Evolutionary conservation across 805 yeast genomes (phyloP).

Genomic region (Phaffomyces antillensis): DNA sequence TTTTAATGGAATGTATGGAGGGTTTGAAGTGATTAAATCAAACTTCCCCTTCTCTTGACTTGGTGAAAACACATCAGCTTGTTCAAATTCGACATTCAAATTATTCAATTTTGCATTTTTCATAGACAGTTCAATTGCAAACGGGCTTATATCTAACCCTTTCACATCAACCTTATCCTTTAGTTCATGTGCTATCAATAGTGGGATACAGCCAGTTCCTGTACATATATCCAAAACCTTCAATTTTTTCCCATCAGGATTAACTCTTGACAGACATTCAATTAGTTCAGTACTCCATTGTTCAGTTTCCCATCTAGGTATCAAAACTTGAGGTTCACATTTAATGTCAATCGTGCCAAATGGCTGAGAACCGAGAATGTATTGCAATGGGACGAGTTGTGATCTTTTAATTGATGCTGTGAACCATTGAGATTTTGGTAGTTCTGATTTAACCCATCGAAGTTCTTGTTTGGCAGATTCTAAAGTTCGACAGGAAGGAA

Average conservation of each 20-base stretch:
- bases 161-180: conserved; percentile 52
- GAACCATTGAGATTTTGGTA: conserved; percentile 39
- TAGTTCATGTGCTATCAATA: conserved; percentile 35
- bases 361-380: conserved; percentile 80
- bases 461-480: conserved; percentile 47
- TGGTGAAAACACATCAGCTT: conserved; percentile 8
- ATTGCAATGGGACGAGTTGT: conserved; percentile 66
- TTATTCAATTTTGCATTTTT: conserved; percentile 28
- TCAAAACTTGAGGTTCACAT: conserved; percentile 62
- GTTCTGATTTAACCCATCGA: conserved; percentile 55
- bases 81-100: conserved; percentile 4
- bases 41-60: conserved; percentile 8
- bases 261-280: neutral
- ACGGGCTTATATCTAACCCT: conserved; percentile 33
- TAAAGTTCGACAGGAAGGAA: conserved; percentile 17
- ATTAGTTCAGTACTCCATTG: conserved; percentile 63
- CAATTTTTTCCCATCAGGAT: neutral
- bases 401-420: conserved; percentile 50
- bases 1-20: conserved; percentile 68
- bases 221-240: conserved; percentile 67
- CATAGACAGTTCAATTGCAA: conserved; percentile 30
- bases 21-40: conserved; percentile 73
- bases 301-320: conserved; percentile 95
- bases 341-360: conserved; percentile 61
- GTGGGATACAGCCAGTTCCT: conserved; percentile 83